Percentiles rank a stretch among this genome's conserved stretches.
Conservation (phyloP, 1,284 basidiomycete genomes). For the Stereum hirsutum region DNA sequence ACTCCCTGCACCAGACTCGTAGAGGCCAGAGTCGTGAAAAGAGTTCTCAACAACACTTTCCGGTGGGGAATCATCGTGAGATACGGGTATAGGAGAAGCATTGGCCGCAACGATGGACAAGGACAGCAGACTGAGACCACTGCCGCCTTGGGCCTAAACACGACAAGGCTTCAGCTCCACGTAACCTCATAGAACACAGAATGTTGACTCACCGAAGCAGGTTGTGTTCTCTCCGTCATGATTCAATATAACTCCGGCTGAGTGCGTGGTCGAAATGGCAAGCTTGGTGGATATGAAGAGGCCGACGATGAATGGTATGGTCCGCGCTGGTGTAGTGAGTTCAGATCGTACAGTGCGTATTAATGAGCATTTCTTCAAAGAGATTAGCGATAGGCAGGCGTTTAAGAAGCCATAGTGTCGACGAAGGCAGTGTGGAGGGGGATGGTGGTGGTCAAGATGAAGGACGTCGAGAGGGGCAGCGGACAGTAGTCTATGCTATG, state of each 20-base stretch:
- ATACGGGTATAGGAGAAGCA: slow-evolving; percentile 35
- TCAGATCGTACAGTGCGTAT: not conserved
- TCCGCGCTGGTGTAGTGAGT: not conserved
- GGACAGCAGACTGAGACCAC: slow-evolving; percentile 46
- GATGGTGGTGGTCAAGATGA: not conserved
- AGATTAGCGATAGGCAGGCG: slow-evolving; percentile 2
- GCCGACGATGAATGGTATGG: not conserved
- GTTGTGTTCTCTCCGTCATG: not conserved
- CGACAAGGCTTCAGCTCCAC: not conserved
- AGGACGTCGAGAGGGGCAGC: not conserved
- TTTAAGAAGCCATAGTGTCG: slow-evolving; percentile 10
- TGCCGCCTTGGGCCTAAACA: slow-evolving; percentile 11
- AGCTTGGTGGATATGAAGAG: not conserved
- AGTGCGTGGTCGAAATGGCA: not conserved
- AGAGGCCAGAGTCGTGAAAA: slow-evolving; percentile 3
- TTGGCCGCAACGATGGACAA: slow-evolving; percentile 51
- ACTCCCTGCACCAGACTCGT: not conserved
- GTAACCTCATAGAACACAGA: not conserved
- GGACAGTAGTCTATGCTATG: not conserved
- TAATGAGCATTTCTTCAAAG: not conserved
- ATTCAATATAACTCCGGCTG: not conserved
- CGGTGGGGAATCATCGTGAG: slow-evolving; percentile 7
- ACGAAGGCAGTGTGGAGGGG: slow-evolving; percentile 4
- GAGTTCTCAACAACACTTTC: slow-evolving; percentile 15
- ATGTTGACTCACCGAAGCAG: not conserved